Base-by-base conservation (phyloP, 2,329 filamentous ascomycete genomes). In the Lachnellula hyalina region DNA sequence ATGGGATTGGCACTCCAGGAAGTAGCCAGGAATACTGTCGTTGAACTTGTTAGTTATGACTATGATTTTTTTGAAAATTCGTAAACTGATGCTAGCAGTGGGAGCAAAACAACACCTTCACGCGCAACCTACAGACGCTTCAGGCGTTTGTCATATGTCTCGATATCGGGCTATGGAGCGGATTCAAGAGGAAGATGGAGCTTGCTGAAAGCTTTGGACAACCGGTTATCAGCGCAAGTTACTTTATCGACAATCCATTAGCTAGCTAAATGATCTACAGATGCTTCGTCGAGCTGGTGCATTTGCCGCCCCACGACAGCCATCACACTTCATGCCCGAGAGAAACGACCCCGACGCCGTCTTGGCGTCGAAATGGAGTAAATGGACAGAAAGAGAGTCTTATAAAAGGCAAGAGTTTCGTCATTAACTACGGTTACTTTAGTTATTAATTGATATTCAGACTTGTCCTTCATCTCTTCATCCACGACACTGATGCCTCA, bases 401-500 rank as follows among this genome's bases (percentile, higher is more conserved):
- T 87, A 82, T 73, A 87, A 88, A 65, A 78, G 85, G 72, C 80
- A 59, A 52, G 63, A 57, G 7, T 2, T 32, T 9, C 8, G 28
- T 9, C 8, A 9, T 32, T 9, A 9, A 32, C 3, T 32, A 32
- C 34, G 14, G 11, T 44, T 23, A 14, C n/a, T 12, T 23, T 1
- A 17, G 41, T 17, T 23, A 11, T 19, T 21, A 23, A 34, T 12
- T 25, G 21, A 12, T 12, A 9, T 25, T 28, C 3, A 79, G 80
- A 36, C 78, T 90, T 3, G 80, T 82, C 4, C 84, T 86, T 57
- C 82, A 85, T 64, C 73, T 82, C n/a, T 86, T 86, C 61, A 69
- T 85, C 6, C 77, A 85, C 55, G 86, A 89, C 62, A 77, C 82
- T 0, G 82, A 87, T 55, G 77, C 80, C 4, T 87, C 86, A 2